A percentile compares a stretch with the other conserved stretches of the same genome.
Conservation (phyloP, 2,329 filamentous ascomycete species). For the Venturia pyrina region DNA sequence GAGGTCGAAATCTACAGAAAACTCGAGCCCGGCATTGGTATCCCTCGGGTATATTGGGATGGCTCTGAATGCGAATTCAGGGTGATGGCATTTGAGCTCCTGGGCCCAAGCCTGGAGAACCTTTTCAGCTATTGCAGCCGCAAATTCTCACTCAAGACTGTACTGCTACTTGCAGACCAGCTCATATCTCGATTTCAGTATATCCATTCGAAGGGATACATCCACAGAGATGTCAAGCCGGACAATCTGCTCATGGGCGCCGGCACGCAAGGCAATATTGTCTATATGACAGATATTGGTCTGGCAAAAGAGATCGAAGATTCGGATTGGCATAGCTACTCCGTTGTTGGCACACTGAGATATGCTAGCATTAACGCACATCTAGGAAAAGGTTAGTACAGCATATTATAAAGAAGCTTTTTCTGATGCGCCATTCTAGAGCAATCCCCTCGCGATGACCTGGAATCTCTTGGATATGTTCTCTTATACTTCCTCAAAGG, state of each 20-base stretch:
- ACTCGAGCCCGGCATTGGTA: conserved; percentile 91
- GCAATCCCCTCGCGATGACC: conserved; percentile 20
- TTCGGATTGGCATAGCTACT: conserved; percentile 12
- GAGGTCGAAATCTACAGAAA: conserved; percentile 87
- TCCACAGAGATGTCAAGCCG: conserved; percentile 98
- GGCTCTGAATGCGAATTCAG: conserved; percentile 99
- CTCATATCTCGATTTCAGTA: conserved; percentile 99
- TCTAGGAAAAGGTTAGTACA: conserved; percentile 15
- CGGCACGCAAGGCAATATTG: conserved; percentile 67
- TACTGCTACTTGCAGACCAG: conserved; percentile 90
- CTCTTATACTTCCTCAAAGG: conserved; percentile 21
- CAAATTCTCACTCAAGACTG: conserved; percentile 98
- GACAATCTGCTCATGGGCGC: conserved; percentile 99
- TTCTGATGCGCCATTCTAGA: conserved; percentile 16
- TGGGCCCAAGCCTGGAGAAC: conserved; percentile 91
- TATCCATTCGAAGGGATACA: conserved; percentile 98
- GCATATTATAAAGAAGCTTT: conserved; percentile 10
- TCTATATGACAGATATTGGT: conserved; percentile 13
- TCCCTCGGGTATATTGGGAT: conserved; percentile 98
- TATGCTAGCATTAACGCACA: conserved; percentile 19
- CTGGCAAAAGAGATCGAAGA: conserved; percentile 15
- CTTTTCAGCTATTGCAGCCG: conserved; percentile 99
- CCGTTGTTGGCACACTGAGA: conserved; percentile 16
- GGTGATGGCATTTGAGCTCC: conserved; percentile 95
- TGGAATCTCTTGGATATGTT: conserved; percentile 21